Percentiles rank a stretch among this genome's conserved stretches.
phyloP scores from a whole-genome alignment of 495 filamentous ascomycete genomes.

The Annulohypoxylon maeteangense region DNA sequence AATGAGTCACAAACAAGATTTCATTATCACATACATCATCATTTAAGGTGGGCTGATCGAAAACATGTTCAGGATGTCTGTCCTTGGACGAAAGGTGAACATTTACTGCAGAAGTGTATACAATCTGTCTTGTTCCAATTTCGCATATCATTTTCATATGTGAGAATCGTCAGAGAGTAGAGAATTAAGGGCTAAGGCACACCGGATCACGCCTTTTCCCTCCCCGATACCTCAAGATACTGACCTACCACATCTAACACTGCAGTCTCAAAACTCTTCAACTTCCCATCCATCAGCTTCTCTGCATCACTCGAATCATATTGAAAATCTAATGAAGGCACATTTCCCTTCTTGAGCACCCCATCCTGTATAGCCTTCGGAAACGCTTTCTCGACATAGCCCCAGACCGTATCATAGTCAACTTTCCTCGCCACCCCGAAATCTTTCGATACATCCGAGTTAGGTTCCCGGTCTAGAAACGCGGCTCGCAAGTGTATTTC shows the following conservation, averaged over 20 bases:
- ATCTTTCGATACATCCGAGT: conserved; percentile 44
- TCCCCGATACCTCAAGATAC: conserved; percentile 48
- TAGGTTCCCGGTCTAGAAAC: conserved; percentile 43
- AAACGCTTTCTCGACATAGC: conserved; percentile 32
- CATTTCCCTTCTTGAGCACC: conserved; percentile 31
- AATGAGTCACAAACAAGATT: no score
- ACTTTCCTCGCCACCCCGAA: conserved; percentile 31
- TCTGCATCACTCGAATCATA: conserved; percentile 55
- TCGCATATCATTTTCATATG: not conserved
- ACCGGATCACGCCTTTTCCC: conserved; percentile 13
- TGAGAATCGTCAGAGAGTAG: not conserved
- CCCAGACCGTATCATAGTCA: conserved; percentile 25
- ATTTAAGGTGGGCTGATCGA: no score
- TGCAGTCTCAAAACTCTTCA: conserved; percentile 57
- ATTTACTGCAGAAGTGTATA: not conserved
- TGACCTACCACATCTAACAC: conserved; percentile 55
- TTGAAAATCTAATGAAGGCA: conserved; percentile 29
- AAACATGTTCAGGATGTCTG: no score
- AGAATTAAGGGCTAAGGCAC: not conserved
- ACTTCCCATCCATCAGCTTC: conserved; percentile 56
- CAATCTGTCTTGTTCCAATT: not conserved
- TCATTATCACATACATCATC: no score
- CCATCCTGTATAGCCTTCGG: conserved; percentile 41
- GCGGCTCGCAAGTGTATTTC: conserved; percentile 49
- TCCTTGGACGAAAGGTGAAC: not conserved